Percentiles rank a stretch among this genome's conserved stretches.
Conservation (phyloP, 1,139 yeast species). For the Meyerozyma guilliermondii region DNA sequence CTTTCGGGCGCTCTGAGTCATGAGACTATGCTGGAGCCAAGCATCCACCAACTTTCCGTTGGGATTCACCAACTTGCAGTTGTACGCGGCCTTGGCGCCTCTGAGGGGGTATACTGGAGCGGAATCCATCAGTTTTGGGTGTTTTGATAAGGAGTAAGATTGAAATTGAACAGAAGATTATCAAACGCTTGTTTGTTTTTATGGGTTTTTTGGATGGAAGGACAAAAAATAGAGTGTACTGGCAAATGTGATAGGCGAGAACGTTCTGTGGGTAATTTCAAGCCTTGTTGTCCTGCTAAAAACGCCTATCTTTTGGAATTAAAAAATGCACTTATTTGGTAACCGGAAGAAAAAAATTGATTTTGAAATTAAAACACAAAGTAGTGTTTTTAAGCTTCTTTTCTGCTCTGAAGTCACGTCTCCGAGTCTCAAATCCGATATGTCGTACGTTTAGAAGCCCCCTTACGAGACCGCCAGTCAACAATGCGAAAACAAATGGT, state of each 20-base stretch:
- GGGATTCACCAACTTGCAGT: slow-evolving; percentile 31
- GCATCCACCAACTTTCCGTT: slow-evolving; percentile 27
- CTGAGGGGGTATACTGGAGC: slow-evolving; percentile 36
- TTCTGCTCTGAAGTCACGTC: not conserved
- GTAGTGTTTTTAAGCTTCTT: not conserved
- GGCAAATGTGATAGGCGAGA: too few relatives aligned
- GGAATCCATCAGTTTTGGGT: not conserved
- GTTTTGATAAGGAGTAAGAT: not conserved
- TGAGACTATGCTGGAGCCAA: slow-evolving; percentile 26
- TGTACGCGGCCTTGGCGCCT: slow-evolving; percentile 25
- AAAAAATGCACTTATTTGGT: not conserved
- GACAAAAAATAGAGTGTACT: too few relatives aligned
- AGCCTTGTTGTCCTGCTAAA: too few relatives aligned
- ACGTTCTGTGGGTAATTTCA: too few relatives aligned
- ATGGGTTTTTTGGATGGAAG: not conserved
- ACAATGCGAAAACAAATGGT: slow-evolving; percentile 1
- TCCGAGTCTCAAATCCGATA: not conserved
- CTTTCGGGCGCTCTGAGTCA: slow-evolving; percentile 14
- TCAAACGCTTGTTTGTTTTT: not conserved
- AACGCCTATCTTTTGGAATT: too few relatives aligned
- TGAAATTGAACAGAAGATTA: not conserved
- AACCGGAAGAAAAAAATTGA: too few relatives aligned
- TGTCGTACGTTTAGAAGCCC: not conserved
- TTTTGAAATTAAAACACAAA: too few relatives aligned
- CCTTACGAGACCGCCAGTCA: not conserved